Percentiles rank a stretch among this genome's conserved stretches.
Conservation (phyloP, 306 rosid species). For the Prunus mongolica region DNA sequence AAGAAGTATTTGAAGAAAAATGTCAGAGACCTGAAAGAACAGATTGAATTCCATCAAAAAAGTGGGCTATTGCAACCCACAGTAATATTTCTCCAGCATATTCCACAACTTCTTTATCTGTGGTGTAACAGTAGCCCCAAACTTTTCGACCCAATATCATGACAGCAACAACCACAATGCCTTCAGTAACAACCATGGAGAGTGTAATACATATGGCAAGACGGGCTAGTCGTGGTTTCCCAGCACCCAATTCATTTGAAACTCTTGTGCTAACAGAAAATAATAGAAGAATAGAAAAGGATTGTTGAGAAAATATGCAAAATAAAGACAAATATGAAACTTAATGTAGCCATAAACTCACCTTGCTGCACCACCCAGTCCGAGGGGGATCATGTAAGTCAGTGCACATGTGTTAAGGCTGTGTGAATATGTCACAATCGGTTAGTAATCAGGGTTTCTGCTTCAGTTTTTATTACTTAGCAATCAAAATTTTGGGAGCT, state of each 20-base stretch:
- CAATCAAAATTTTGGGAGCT: no score
- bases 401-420: slow-evolving; percentile 30
- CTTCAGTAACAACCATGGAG: slow-evolving; percentile 32
- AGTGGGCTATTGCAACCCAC: slow-evolving; percentile 32
- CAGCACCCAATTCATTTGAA: slow-evolving; percentile 42
- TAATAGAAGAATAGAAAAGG: background rate
- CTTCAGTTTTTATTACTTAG: background rate
- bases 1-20: background rate
- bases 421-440: background rate
- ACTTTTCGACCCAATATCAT: slow-evolving; percentile 29
- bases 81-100: slow-evolving; percentile 36
- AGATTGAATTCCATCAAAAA: slow-evolving; percentile 44
- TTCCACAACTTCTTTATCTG: slow-evolving; percentile 25
- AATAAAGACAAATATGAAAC: no score
- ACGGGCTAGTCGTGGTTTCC: slow-evolving; percentile 28
- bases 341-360: background rate
- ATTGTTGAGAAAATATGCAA: background rate
- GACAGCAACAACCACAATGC: slow-evolving; percentile 14
- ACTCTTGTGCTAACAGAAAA: slow-evolving; percentile 33
- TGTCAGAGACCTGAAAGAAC: slow-evolving; percentile 33
- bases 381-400: slow-evolving; percentile 47
- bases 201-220: slow-evolving; percentile 22
- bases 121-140: slow-evolving; percentile 48
- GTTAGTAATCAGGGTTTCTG: background rate
- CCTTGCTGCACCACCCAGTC: slow-evolving; percentile 42